Percentiles rank a stretch among this genome's conserved stretches.
These are phyloP conservation scores for Taphrina flavorubra DNA, from an alignment of 1,139 yeast species.

Conservation along the genomic window DNA sequence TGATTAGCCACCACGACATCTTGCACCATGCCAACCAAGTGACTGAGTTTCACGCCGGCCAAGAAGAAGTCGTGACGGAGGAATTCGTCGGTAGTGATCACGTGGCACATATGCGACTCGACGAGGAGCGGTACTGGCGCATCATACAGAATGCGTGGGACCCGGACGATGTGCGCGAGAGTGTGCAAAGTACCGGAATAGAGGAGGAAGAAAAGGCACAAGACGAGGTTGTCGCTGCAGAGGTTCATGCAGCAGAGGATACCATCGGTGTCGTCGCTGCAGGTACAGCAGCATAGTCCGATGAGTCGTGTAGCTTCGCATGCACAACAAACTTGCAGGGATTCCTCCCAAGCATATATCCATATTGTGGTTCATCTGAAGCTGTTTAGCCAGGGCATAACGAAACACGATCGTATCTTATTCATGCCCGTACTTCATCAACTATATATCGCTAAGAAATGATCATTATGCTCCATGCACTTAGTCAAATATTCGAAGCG, in stretches of 20 bases:
- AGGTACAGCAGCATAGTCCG: not conserved
- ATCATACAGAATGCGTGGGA: constrained; percentile 36
- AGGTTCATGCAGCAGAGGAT: constrained; percentile 9
- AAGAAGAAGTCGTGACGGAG: constrained; percentile 27
- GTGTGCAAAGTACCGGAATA: not conserved
- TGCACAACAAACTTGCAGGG: not conserved
- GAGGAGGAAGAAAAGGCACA: constrained; percentile 4
- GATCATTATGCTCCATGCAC: too few species aligned
- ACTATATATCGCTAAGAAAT: too few species aligned
- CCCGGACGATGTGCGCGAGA: not conserved
- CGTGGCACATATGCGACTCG: constrained; percentile 36
- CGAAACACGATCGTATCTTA: too few species aligned
- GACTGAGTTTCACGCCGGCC: constrained; percentile 25
- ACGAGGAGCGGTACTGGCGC: constrained; percentile 30
- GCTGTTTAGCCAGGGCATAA: too few species aligned
- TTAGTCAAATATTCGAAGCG: too few species aligned
- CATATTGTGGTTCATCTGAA: too few species aligned
- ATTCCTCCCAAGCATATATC: too few species aligned
- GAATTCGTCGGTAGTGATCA: constrained; percentile 35
- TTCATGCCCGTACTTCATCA: too few species aligned
- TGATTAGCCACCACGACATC: constrained; percentile 29
- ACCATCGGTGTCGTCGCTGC: constrained; percentile 8
- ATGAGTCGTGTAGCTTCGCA: too few species aligned
- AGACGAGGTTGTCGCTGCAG: constrained; percentile 11
- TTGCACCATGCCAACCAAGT: constrained; percentile 33